phyloP scores from a whole-genome alignment of 1,284 basidiomycete genomes.

The Pseudozyma hubeiensis region DNA sequence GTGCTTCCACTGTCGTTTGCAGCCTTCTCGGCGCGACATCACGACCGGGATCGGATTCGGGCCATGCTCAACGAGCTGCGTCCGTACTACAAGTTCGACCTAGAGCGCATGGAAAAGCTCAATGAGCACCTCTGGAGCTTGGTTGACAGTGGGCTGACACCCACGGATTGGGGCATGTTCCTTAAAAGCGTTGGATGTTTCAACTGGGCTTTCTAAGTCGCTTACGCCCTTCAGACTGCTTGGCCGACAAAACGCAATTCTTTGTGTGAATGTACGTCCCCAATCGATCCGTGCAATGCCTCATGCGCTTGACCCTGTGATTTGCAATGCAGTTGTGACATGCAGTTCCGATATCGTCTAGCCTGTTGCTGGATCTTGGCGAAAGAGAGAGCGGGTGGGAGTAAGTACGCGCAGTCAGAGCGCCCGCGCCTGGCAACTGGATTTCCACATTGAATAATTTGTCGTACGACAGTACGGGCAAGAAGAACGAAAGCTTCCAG shows the following conservation, averaged over 20 bases:
- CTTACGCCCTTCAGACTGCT: too few relatives aligned
- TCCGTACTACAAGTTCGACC: conserved; percentile 49
- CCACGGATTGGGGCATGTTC: conserved; percentile 42
- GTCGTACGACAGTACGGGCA: conserved; percentile 19
- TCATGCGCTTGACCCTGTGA: too few relatives aligned
- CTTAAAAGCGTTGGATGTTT: conserved; percentile 50
- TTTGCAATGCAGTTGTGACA: too few relatives aligned
- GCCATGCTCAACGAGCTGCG: conserved; percentile 41
- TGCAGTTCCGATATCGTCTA: too few relatives aligned
- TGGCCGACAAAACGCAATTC: too few relatives aligned
- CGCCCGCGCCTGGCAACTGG: neutral
- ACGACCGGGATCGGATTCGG: conserved; percentile 37
- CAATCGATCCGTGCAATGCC: too few relatives aligned
- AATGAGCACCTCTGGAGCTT: conserved; percentile 46
- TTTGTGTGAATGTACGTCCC: too few relatives aligned
- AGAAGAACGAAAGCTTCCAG: conserved; percentile 32
- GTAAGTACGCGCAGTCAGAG: too few relatives aligned
- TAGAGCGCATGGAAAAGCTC: conserved; percentile 43
- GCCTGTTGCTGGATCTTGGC: too few relatives aligned
- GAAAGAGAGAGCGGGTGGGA: too few relatives aligned
- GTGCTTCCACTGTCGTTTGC: conserved; percentile 42
- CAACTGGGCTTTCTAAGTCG: conserved; percentile 43
- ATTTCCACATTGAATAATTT: neutral
- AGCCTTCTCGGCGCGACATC: conserved; percentile 28
- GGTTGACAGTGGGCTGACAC: conserved; percentile 41